phyloP scores from a whole-genome alignment of 345 rosid species.

The Euphorbia peplus region DNA sequence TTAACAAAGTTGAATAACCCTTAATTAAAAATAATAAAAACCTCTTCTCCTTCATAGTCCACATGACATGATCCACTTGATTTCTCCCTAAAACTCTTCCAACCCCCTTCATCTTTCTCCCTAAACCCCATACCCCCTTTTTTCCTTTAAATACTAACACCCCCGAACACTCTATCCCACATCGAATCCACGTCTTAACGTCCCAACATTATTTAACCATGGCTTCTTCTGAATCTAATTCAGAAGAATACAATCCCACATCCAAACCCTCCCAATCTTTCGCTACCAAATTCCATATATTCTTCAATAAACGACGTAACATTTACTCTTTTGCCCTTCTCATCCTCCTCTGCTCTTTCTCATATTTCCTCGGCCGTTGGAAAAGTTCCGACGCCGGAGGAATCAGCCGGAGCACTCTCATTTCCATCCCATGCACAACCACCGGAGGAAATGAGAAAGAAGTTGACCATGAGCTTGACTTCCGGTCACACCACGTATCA shows the following conservation, averaged over 20 bases:
- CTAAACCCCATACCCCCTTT: too few species aligned
- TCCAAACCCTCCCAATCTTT: slow-evolving; percentile 25
- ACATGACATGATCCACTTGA: too few species aligned
- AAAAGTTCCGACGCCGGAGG: slow-evolving; percentile 24
- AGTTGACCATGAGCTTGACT: slow-evolving; percentile 12
- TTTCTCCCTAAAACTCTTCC: too few species aligned
- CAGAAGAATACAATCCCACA: slow-evolving; percentile 11
- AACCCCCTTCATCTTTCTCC: too few species aligned
- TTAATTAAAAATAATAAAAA: too few species aligned
- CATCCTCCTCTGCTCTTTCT: slow-evolving; percentile 37
- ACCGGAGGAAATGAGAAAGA: slow-evolving; percentile 5
- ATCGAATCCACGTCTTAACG: too few species aligned
- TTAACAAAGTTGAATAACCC: too few species aligned
- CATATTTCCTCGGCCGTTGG: slow-evolving; percentile 43
- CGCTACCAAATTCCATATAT: not conserved
- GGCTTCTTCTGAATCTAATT: slow-evolving; percentile 21
- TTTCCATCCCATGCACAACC: slow-evolving; percentile 16
- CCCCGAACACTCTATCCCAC: too few species aligned
- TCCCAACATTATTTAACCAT: slow-evolving; percentile 17
- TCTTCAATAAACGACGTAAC: slow-evolving; percentile 18
- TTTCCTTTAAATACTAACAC: too few species aligned
- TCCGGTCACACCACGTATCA: slow-evolving; percentile 15
- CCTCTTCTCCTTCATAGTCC: too few species aligned
- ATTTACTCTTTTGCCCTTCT: slow-evolving; percentile 23
- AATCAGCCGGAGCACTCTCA: too few species aligned